A percentile compares a stretch with the other conserved stretches of the same genome.
These are phyloP conservation scores for Bonia amplexicaulis DNA, from an alignment of 176 grass and related monocot species.

Conservation along the genomic window DNA sequence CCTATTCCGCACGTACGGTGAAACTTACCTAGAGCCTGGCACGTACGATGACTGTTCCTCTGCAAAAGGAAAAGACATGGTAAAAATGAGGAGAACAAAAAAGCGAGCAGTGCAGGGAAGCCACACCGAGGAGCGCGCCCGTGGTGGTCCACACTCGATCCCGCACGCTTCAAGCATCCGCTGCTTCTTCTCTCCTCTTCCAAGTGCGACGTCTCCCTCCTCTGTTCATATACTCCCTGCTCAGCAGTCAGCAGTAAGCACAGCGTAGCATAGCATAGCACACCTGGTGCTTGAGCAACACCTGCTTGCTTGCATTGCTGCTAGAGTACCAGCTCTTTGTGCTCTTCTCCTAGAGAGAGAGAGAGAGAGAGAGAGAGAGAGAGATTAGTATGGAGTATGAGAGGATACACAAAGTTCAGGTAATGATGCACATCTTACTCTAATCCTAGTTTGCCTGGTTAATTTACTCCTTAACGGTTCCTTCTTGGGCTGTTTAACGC, in stretches of 20 bases:
- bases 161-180: not conserved
- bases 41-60: too few relatives aligned
- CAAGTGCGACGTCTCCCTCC: not conserved
- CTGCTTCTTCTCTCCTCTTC: not conserved
- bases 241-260: too few relatives aligned
- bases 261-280: not conserved
- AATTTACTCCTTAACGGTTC: not conserved
- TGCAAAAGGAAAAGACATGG: too few relatives aligned
- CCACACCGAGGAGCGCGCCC: not conserved
- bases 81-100: too few relatives aligned
- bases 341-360: too few relatives aligned
- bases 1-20: too few relatives aligned
- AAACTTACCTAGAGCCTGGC: too few relatives aligned
- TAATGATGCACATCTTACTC: not conserved
- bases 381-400: slow-evolving; percentile 58
- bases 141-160: not conserved
- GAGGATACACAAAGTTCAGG: slow-evolving; percentile 92
- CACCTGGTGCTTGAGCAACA: not conserved
- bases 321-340: too few relatives aligned
- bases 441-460: not conserved
- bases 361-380: too few relatives aligned
- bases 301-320: not conserved
- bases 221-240: not conserved
- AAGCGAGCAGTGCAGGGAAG: not conserved
- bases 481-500: not conserved